phyloP scores from a whole-genome alignment of 2,329 filamentous ascomycete genomes.

The Stagonosporopsis cucurbitacearum region DNA sequence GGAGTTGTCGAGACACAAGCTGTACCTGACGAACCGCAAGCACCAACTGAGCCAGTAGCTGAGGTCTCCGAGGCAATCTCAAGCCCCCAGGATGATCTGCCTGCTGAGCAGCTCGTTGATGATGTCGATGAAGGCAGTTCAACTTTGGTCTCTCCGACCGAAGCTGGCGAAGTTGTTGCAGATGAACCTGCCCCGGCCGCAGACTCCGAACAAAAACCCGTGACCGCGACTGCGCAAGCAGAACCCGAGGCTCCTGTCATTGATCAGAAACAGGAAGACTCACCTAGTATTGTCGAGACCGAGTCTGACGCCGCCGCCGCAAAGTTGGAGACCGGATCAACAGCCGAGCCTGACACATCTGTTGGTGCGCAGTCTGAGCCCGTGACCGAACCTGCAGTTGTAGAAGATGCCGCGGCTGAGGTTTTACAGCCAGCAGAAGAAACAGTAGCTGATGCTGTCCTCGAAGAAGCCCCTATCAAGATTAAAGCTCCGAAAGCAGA shows the following conservation, averaged over 20 bases:
- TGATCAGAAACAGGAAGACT: neutral
- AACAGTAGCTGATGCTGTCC: neutral
- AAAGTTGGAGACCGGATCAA: neutral
- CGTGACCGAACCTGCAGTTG: neutral
- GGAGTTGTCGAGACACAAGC: neutral
- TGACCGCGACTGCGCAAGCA: neutral
- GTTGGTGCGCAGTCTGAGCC: neutral
- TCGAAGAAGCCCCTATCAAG: neutral
- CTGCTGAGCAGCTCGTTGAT: neutral
- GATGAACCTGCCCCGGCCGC: neutral
- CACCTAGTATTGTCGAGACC: neutral
- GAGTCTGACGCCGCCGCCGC: neutral
- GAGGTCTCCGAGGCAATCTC: neutral
- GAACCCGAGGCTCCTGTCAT: neutral
- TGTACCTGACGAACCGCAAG: neutral
- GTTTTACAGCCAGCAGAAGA: neutral
- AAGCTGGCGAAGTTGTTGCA: neutral
- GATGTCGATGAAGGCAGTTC: neutral
- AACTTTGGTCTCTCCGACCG: neutral
- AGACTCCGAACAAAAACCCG: neutral
- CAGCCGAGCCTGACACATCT: neutral
- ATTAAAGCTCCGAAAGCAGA: neutral
- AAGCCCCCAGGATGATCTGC: neutral
- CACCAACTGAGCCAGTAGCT: neutral
- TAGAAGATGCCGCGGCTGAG: neutral